Evolutionary conservation across 192 early-diverging fungal species (phyloP).

Genomic region (Coemansia sp.): DNA sequence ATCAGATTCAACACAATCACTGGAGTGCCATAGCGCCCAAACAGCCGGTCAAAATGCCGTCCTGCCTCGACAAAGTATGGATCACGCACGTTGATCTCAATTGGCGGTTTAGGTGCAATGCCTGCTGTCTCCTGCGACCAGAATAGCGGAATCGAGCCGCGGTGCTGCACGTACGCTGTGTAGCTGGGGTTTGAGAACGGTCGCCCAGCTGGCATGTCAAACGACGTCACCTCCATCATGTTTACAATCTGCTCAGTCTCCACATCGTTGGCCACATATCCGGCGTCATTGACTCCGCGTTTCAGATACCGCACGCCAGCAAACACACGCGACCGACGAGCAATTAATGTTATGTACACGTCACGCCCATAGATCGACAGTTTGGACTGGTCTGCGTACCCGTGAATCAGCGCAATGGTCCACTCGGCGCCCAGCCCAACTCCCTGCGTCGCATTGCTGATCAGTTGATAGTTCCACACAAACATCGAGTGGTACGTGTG

Average conservation of each 20-base stretch:
- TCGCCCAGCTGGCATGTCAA: constrained; percentile 62
- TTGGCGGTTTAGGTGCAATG: constrained; percentile 94
- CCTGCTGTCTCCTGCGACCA: constrained; percentile 94
- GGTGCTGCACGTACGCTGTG: constrained; percentile 95
- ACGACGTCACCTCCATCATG: constrained; percentile 87
- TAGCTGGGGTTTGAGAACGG: constrained; percentile 66
- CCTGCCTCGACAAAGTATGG: constrained; percentile 92
- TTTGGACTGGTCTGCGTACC: constrained; percentile 97
- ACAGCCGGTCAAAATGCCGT: constrained; percentile 90
- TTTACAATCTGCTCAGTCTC: constrained; percentile 98
- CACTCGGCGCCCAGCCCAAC: constrained; percentile 38
- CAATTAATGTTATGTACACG: constrained; percentile 91
- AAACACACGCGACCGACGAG: constrained; percentile 88
- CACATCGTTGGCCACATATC: constrained; percentile 98
- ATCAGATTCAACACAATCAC: constrained; percentile 94
- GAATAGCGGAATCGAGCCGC: constrained; percentile 93
- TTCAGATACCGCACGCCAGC: constrained; percentile 96
- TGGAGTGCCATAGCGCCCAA: constrained; percentile 86
- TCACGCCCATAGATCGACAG: constrained; percentile 90
- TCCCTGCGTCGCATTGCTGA: constrained; percentile 50
- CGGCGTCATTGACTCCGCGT: constrained; percentile 90
- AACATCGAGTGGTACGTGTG: constrained; percentile 79
- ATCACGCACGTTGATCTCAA: constrained; percentile 84
- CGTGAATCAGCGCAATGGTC: constrained; percentile 71
- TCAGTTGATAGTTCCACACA: constrained; percentile 87